A percentile compares a stretch with the other conserved stretches of the same genome.
Evolutionary conservation across 2,329 filamentous ascomycete genomes (phyloP).

Genomic region (Cladosporium sp.): DNA sequence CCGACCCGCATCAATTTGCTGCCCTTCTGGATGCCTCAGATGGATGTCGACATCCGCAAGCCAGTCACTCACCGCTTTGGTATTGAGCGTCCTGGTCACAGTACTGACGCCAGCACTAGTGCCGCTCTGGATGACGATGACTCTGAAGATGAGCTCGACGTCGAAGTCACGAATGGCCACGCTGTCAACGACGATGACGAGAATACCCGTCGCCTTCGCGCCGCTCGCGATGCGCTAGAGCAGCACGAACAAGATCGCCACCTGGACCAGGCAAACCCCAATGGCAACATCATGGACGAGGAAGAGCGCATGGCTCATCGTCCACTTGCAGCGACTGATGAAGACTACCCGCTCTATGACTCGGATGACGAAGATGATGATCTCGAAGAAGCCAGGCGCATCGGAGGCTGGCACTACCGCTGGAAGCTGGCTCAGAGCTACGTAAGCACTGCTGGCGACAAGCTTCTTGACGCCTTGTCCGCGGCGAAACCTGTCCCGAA

Average conservation of each 20-base stretch:
- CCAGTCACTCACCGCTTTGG: conserved; percentile 86
- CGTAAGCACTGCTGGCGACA: conserved; percentile 48
- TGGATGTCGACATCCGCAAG: conserved; percentile 97
- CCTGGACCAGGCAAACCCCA: conserved; percentile 48
- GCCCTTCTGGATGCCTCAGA: conserved; percentile 97
- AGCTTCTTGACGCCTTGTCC: conserved; percentile 40
- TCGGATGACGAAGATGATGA: conserved; percentile 75
- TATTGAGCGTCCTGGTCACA: conserved; percentile 77
- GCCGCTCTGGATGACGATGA: conserved; percentile 77
- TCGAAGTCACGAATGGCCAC: conserved; percentile 54
- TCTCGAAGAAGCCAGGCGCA: conserved; percentile 73
- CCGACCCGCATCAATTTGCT: conserved; percentile 84
- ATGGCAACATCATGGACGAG: conserved; percentile 63
- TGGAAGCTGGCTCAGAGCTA: conserved; percentile 56
- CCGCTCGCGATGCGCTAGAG: conserved; percentile 53
- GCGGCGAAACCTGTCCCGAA: conserved; percentile 41
- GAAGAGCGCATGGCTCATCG: conserved; percentile 78
- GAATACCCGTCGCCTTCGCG: conserved; percentile 51
- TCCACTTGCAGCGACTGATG: conserved; percentile 55
- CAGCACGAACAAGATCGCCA: conserved; percentile 53
- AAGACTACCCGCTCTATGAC: conserved; percentile 87
- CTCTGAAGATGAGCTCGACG: conserved; percentile 63
- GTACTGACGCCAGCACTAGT: conserved; percentile 73
- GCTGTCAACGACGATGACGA: conserved; percentile 44
- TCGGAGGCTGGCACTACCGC: conserved; percentile 77